Evolutionary conservation across 2,329 filamentous ascomycete species (phyloP).

Genomic region (Aquanectria penicillioides): DNA sequence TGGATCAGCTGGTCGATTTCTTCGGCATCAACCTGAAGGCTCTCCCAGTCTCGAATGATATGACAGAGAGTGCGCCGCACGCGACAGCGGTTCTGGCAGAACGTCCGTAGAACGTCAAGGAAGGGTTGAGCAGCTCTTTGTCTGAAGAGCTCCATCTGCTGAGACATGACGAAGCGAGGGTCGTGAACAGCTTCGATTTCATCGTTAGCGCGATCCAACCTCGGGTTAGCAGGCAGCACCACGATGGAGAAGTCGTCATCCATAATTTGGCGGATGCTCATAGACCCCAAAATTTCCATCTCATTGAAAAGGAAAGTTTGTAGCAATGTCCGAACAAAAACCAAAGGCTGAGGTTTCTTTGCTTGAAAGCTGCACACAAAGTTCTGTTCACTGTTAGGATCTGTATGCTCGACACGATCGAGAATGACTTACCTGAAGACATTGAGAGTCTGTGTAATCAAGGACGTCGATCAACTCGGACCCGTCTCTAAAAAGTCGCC

Average conservation of each 20-base stretch:
- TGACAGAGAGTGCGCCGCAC: constrained; percentile 91
- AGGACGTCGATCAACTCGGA: constrained; percentile 74
- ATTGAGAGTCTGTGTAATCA: constrained; percentile 73
- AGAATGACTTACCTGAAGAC: constrained; percentile 70
- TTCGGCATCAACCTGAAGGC: constrained; percentile 83
- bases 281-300: constrained; percentile 73
- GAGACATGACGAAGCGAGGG: constrained; percentile 76
- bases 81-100: constrained; percentile 91
- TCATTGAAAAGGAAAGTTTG: constrained; percentile 80
- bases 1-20: constrained; percentile 77
- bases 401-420: background rate
- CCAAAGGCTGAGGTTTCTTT: constrained; percentile 82
- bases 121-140: constrained; percentile 74
- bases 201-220: constrained; percentile 80
- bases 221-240: constrained; percentile 74
- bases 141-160: constrained; percentile 77
- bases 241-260: constrained; percentile 84
- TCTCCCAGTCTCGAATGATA: constrained; percentile 83
- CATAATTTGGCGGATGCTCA: constrained; percentile 78
- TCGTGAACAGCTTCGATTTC: constrained; percentile 79
- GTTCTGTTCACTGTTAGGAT: constrained; percentile 57
- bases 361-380: constrained; percentile 80
- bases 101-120: constrained; percentile 82
- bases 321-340: constrained; percentile 84
- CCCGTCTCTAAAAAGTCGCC: constrained; percentile 77